Conservation (phyloP, 2,329 filamentous ascomycete species). For the Trichoderma guizhouense region DNA sequence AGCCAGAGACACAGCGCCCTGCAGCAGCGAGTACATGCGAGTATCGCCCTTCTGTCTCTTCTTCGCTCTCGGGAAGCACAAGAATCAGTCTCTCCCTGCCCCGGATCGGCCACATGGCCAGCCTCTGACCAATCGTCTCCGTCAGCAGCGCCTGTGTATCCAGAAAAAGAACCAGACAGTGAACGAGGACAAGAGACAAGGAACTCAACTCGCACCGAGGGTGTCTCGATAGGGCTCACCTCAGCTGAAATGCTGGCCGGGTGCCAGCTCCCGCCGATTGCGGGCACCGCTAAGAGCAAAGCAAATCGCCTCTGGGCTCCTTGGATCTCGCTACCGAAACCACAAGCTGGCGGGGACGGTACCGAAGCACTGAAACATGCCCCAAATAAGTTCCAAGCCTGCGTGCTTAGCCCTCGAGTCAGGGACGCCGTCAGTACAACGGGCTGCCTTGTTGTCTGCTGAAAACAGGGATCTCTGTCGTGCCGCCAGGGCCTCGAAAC, state of each 20-base stretch:
- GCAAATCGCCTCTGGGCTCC: constrained; percentile 13
- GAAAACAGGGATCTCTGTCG: constrained; percentile 19
- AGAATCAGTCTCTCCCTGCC: background rate
- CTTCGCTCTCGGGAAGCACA: background rate
- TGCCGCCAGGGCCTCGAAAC: constrained; percentile 12
- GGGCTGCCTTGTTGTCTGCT: constrained; percentile 18
- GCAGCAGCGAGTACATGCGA: too few species aligned
- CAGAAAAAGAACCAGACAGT: background rate
- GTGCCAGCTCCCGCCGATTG: constrained; percentile 19
- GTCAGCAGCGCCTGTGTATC: constrained; percentile 21
- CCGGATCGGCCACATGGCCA: constrained; percentile 13
- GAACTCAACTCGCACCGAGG: background rate
- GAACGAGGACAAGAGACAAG: background rate
- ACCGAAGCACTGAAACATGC: constrained; percentile 17
- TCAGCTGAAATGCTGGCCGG: constrained; percentile 33
- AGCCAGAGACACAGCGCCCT: background rate
- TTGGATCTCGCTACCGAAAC: constrained; percentile 15
- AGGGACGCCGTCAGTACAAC: constrained; percentile 12
- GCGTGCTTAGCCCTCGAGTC: constrained; percentile 6
- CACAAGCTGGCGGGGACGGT: constrained; percentile 3
- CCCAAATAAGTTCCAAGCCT: constrained; percentile 15
- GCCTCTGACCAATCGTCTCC: constrained; percentile 27
- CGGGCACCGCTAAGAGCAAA: constrained; percentile 16
- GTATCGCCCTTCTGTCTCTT: background rate
- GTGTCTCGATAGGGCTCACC: constrained; percentile 35